Conservation (phyloP, 768 basidiomycete species). For the Serendipita sp. region DNA sequence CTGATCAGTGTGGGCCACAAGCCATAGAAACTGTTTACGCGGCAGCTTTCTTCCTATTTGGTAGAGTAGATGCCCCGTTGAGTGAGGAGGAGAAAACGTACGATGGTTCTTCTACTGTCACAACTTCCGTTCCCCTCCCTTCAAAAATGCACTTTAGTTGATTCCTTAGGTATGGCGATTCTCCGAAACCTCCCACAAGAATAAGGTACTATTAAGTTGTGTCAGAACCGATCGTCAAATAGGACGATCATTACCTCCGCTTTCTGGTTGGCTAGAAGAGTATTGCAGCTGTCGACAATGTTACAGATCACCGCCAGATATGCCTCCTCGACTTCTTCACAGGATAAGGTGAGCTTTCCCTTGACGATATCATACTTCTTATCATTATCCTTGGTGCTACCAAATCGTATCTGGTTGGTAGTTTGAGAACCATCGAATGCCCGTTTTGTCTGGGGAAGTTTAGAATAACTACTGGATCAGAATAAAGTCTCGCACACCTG, state of each 20-base stretch:
- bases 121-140: background rate
- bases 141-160: background rate
- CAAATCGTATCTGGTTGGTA: background rate
- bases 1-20: background rate
- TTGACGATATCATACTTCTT: background rate
- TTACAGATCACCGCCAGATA: background rate
- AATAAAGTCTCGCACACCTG: background rate
- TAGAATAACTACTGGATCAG: background rate
- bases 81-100: background rate
- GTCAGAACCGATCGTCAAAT: background rate
- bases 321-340: background rate
- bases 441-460: conserved; percentile 6
- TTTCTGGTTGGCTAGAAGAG: background rate
- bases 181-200: background rate
- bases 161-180: background rate
- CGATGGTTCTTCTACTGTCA: background rate
- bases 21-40: background rate
- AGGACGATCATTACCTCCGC: background rate
- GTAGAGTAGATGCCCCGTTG: too few relatives aligned
- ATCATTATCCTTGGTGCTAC: conserved; percentile 5
- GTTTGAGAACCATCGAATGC: background rate
- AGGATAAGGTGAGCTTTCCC: background rate
- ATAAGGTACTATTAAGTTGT: background rate
- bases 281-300: background rate
- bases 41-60: background rate